Conservation (phyloP, 2,329 filamentous ascomycete species). For the Madurella mycetomatis region DNA sequence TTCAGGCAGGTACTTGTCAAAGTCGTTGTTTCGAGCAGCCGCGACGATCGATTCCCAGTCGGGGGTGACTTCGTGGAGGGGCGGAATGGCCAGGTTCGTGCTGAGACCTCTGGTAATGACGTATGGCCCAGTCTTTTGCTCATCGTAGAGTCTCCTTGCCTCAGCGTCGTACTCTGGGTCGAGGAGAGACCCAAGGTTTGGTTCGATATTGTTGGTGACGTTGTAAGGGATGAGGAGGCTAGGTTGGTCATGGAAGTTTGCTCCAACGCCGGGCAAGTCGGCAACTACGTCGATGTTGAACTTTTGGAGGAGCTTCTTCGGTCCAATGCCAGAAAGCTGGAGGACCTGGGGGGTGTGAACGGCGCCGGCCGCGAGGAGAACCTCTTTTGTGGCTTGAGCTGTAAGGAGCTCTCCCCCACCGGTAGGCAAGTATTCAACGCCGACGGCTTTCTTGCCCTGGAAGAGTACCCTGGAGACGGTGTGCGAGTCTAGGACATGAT, state of each 20-base stretch:
- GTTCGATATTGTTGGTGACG: too few species aligned
- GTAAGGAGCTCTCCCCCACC: too few species aligned
- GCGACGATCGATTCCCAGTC: constrained; percentile 27
- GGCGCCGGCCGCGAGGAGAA: constrained; percentile 40
- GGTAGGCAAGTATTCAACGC: too few species aligned
- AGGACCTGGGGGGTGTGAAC: constrained; percentile 42
- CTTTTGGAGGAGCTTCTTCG: constrained; percentile 31
- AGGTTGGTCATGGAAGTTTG: constrained; percentile 42
- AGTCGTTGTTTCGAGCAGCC: constrained; percentile 27
- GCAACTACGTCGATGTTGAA: constrained; percentile 39
- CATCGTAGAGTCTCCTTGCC: too few species aligned
- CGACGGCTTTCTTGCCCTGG: too few species aligned
- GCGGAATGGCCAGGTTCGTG: constrained; percentile 29
- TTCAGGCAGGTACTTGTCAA: constrained; percentile 31
- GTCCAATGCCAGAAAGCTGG: constrained; percentile 47
- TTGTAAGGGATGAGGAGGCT: not conserved
- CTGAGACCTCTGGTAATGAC: not conserved
- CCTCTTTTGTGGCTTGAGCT: constrained; percentile 31
- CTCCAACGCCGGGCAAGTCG: constrained; percentile 46
- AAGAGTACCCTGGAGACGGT: too few species aligned
- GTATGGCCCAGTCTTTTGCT: too few species aligned
- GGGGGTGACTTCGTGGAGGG: constrained; percentile 27
- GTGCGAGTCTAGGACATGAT: too few species aligned
- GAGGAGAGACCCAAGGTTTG: not conserved
- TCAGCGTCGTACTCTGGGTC: constrained; percentile 17